phyloP scores from a whole-genome alignment of 2,329 filamentous ascomycete genomes.

The Pseudocercospora vitis region DNA sequence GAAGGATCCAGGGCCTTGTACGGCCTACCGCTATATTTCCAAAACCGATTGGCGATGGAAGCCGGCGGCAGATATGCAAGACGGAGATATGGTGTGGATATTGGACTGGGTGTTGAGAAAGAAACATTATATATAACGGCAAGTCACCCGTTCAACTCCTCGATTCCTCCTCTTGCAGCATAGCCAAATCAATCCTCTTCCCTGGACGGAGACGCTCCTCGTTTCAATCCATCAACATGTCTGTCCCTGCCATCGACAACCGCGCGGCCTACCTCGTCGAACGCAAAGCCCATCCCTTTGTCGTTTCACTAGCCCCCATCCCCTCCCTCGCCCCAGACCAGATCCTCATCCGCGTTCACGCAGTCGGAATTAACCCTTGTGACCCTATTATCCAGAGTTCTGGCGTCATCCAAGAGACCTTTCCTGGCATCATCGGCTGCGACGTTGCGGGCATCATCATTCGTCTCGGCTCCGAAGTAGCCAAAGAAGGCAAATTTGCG shows the following conservation, averaged over 20 bases:
- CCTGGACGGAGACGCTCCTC: no score
- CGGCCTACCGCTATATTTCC: no score
- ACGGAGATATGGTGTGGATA: background rate
- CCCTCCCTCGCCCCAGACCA: slow-evolving; percentile 30
- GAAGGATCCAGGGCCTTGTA: background rate
- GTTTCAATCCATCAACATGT: background rate
- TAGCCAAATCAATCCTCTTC: background rate
- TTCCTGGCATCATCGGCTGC: slow-evolving; percentile 34
- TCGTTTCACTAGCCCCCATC: slow-evolving; percentile 26
- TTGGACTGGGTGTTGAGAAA: no score
- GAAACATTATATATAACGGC: no score
- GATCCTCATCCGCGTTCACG: slow-evolving; percentile 40
- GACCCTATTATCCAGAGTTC: slow-evolving; percentile 40
- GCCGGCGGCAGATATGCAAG: background rate
- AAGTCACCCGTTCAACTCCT: no score
- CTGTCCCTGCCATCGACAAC: slow-evolving; percentile 15
- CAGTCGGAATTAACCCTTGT: slow-evolving; percentile 43
- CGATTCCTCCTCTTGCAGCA: background rate
- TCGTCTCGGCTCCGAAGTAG: slow-evolving; percentile 4
- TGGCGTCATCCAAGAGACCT: slow-evolving; percentile 27
- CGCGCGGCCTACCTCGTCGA: slow-evolving; percentile 26
- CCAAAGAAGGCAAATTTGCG: background rate
- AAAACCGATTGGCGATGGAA: no score
- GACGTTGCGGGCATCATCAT: slow-evolving; percentile 34
- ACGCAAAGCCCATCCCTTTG: slow-evolving; percentile 23